Evolutionary conservation across 192 early-diverging fungal genomes (phyloP), one percentile per base, ranked within the genome.

Genomic region (Coemansia sp.): DNA sequence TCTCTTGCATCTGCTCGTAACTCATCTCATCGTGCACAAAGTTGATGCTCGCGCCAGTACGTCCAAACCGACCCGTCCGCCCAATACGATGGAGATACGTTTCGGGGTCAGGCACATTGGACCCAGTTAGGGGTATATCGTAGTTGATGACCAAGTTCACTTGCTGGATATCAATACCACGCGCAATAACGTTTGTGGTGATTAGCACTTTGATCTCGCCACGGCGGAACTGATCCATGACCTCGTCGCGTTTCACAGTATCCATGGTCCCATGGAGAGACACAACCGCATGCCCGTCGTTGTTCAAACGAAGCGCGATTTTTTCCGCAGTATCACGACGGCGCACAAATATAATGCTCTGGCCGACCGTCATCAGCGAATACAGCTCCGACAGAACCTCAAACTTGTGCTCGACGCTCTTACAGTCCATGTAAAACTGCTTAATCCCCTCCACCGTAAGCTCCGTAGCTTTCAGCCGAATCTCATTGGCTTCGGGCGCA

Each of bases 81-180:
- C 97, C 97, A 70, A 99, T 97, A 61, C 97, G 89, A 76, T 99
- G 97, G 38, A 98, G 82, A 64, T 99, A 99, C 0, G 97, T 97
- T 64, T 97, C 95, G 21, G 85, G 86, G 63, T 98, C 97, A 0
- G 94, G 90, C 9, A 77, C 66, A 23, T 71, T 71, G 15, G 75
- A 63, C 25, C 67, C 78, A 26, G 90, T 89, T 18, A 90, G 58
- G 8, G 97, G 97, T 46, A 99, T 86, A 65, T 99, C 97, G 56
- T 90, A 97, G 84, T 99, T 99, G 70, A 99, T 86, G 10, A 99
- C 97, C 64, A 95, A 76, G 63, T 91, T 92, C 59, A 98, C 94
- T 76, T 95, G 93, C 15, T 89, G 84, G 69, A 97, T 93, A 74
- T 99, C 97, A 74, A 99, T 99, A 49, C 97, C 97, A 38, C 97